Evolutionary conservation across 2,329 filamentous ascomycete genomes (phyloP).

Genomic region (Corynespora cassiicola): DNA sequence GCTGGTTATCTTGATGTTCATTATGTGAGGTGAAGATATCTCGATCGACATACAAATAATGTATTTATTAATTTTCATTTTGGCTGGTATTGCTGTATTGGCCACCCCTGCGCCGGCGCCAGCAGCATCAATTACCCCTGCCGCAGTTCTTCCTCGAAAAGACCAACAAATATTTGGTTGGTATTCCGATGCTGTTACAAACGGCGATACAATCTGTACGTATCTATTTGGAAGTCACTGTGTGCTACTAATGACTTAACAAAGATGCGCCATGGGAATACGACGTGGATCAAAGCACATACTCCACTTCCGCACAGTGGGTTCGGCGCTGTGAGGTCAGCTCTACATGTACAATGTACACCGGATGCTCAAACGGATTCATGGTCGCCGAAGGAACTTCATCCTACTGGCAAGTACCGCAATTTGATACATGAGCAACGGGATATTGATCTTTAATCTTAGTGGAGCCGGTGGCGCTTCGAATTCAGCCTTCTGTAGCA

Average conservation of each 20-base stretch:
- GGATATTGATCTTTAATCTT: no score
- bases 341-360: conserved; percentile 12
- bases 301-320: conserved; percentile 7
- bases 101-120: no score
- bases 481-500: conserved; percentile 9
- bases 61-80: no score
- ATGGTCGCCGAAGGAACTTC: conserved; percentile 6
- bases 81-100: no score
- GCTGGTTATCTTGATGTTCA: no score
- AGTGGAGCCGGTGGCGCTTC: conserved; percentile 11
- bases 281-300: conserved; percentile 8
- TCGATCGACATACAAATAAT: no score
- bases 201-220: conserved; percentile 9
- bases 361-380: conserved; percentile 9
- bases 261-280: conserved; percentile 13
- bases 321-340: conserved; percentile 11
- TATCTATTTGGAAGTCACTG: not conserved
- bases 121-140: no score
- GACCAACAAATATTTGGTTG: conserved; percentile 9
- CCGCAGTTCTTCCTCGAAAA: conserved; percentile 8
- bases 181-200: conserved; percentile 10
- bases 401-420: conserved; percentile 8
- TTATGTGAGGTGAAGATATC: no score
- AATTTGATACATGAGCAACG: not conserved
- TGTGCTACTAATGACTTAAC: not conserved